Evolutionary conservation across 176 grass and related monocot genomes (phyloP).

Genomic region (Oryza brachyantha): DNA sequence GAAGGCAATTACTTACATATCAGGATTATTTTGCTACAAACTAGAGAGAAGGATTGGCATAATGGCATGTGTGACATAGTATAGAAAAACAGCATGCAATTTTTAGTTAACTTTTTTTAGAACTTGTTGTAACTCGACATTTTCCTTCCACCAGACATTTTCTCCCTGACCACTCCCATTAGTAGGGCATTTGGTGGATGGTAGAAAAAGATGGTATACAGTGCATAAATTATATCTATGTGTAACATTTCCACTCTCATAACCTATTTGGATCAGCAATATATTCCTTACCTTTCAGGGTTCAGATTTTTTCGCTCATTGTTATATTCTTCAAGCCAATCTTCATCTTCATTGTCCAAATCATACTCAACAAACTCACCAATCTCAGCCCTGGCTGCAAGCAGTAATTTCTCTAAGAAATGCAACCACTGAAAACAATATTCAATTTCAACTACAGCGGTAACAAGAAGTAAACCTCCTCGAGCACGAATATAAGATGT

Average conservation of each 20-base stretch:
- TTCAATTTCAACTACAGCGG: not conserved
- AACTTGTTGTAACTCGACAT: not conserved
- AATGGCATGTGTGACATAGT: not conserved
- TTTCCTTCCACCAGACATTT: not conserved
- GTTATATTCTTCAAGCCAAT: conserved; percentile 94
- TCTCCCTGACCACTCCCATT: not conserved
- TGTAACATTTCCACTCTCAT: not conserved
- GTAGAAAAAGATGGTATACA: not conserved
- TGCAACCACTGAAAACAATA: not conserved
- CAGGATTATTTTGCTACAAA: not conserved
- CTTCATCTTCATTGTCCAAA: conserved; percentile 93
- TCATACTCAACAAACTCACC: conserved; percentile 96
- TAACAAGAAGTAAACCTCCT: conserved; percentile 46
- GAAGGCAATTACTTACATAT: not conserved
- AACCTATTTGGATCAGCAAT: not conserved
- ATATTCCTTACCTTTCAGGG: conserved; percentile 76
- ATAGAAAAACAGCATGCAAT: not conserved
- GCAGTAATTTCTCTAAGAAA: conserved; percentile 16
- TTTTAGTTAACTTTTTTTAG: not conserved
- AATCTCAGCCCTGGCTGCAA: conserved; percentile 90
- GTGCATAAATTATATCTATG: not conserved
- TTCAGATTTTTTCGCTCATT: conserved; percentile 76
- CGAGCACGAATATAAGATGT: conserved; percentile 62
- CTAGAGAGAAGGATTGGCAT: not conserved
- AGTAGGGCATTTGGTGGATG: not conserved